phyloP scores from a whole-genome alignment of 164 flowering plant genomes.

The Macadamia tetraphylla region DNA sequence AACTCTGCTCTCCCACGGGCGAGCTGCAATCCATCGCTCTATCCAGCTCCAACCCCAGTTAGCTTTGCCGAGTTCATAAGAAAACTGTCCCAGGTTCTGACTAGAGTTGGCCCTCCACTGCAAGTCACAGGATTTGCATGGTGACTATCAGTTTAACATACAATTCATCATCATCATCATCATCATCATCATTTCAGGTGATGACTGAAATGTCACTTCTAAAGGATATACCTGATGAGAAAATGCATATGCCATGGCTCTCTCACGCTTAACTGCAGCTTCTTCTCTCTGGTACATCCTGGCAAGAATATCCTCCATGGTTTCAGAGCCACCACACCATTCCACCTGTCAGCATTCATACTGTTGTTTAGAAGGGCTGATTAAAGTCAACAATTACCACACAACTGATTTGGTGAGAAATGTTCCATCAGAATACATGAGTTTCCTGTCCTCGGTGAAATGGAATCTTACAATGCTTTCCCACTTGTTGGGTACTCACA shows the following conservation, averaged over 20 bases:
- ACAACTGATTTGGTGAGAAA: too few species aligned
- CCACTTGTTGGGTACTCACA: too few species aligned
- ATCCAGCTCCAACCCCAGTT: conserved; percentile 97
- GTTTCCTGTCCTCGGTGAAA: too few species aligned
- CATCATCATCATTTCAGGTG: too few species aligned
- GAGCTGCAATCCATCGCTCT: conserved; percentile 91
- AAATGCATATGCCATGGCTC: conserved; percentile 96
- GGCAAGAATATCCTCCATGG: conserved; percentile 68
- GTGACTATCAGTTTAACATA: neutral
- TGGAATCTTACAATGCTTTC: too few species aligned
- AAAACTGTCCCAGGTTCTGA: conserved; percentile 29
- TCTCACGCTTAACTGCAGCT: conserved; percentile 85
- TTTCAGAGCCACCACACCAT: conserved; percentile 82
- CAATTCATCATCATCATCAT: too few species aligned
- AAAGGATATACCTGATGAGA: conserved; percentile 70
- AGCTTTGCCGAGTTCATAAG: conserved; percentile 48
- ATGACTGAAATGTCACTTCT: neutral
- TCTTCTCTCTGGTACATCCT: conserved; percentile 88
- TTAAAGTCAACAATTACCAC: too few species aligned
- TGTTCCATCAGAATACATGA: too few species aligned
- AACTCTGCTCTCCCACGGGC: conserved; percentile 87
- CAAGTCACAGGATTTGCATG: conserved; percentile 13
- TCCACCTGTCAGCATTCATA: conserved; percentile 52
- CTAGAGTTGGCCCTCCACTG: conserved; percentile 75
- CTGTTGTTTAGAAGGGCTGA: neutral